These are phyloP conservation scores for Nothophytophthora sp. DNA, from an alignment of 352 stramenopile genomes.

Conservation along the genomic window DNA sequence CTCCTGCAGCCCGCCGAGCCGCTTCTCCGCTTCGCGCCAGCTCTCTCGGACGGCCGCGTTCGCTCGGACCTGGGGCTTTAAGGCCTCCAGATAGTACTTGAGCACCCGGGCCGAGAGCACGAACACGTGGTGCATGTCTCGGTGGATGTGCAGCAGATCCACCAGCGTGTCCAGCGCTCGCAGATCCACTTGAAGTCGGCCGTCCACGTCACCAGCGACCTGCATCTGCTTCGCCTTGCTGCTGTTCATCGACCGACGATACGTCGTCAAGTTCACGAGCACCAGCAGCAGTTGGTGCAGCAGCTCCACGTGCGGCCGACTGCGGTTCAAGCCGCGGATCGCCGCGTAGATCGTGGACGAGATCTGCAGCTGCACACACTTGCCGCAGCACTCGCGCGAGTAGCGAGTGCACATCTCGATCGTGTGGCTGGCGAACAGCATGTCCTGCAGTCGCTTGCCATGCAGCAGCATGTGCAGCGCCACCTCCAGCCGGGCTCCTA, in stretches of 20 bases:
- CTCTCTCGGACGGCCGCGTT: slow-evolving; percentile 24
- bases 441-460: slow-evolving; percentile 88
- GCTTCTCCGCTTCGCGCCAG: slow-evolving; percentile 60
- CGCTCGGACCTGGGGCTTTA: slow-evolving; percentile 22
- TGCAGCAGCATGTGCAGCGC: slow-evolving; percentile 75
- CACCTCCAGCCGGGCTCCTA: slow-evolving; percentile 65
- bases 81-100: slow-evolving; percentile 52
- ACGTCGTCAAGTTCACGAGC: slow-evolving; percentile 87
- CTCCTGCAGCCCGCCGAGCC: slow-evolving; percentile 47
- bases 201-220: slow-evolving; percentile 35
- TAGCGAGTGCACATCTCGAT: slow-evolving; percentile 93
- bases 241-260: slow-evolving; percentile 52
- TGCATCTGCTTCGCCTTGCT: slow-evolving; percentile 20
- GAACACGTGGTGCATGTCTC: slow-evolving; percentile 88
- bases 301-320: slow-evolving; percentile 94
- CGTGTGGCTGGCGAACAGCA: slow-evolving; percentile 91
- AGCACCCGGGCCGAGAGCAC: slow-evolving; percentile 61
- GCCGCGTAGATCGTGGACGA: slow-evolving; percentile 91
- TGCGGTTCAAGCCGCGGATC: slow-evolving; percentile 94
- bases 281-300: slow-evolving; percentile 85
- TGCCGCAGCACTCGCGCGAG: slow-evolving; percentile 89
- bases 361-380: slow-evolving; percentile 87
- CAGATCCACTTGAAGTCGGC: slow-evolving; percentile 48
- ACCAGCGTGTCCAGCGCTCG: slow-evolving; percentile 88
- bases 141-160: slow-evolving; percentile 95